phyloP scores from a whole-genome alignment of 768 basidiomycete genomes.

The Hygrocybe coccinea region DNA sequence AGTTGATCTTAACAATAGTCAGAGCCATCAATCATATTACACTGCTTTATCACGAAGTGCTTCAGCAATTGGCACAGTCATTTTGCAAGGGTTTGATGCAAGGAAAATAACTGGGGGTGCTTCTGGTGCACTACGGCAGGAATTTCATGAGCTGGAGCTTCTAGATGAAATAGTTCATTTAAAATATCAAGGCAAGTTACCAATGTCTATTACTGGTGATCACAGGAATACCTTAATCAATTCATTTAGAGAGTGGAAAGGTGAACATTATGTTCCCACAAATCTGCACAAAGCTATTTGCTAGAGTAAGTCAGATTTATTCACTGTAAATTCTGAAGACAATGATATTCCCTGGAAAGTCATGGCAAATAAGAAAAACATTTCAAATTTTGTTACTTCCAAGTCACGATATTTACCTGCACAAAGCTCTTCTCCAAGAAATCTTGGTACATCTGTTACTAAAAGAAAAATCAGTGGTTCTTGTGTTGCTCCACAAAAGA shows the following conservation, averaged over 20 bases:
- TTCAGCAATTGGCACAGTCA: constrained; percentile 20
- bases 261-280: constrained; percentile 3
- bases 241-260: not conserved
- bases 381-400: too few relatives aligned
- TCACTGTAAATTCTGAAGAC: too few relatives aligned
- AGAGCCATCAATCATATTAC: constrained; percentile 13
- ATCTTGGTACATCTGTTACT: too few relatives aligned
- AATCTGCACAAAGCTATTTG: constrained; percentile 4
- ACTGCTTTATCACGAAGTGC: constrained; percentile 17
- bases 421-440: too few relatives aligned
- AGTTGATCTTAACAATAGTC: constrained; percentile 21
- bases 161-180: constrained; percentile 21
- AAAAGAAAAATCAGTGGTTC: too few relatives aligned
- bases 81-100: constrained; percentile 23
- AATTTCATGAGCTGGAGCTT: constrained; percentile 19
- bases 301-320: not conserved
- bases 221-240: not conserved
- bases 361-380: too few relatives aligned
- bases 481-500: too few relatives aligned
- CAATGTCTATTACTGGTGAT: not conserved
- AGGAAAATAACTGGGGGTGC: constrained; percentile 15
- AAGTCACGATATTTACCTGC: too few relatives aligned
- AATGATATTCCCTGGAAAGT: too few relatives aligned
- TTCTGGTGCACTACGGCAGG: constrained; percentile 16
- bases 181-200: constrained; percentile 7